Evolutionary conservation across 225 moss, liverwort and hornwort genomes (phyloP), one percentile per base, ranked within the genome.

Genomic region (Sphagnum tenellum): DNA sequence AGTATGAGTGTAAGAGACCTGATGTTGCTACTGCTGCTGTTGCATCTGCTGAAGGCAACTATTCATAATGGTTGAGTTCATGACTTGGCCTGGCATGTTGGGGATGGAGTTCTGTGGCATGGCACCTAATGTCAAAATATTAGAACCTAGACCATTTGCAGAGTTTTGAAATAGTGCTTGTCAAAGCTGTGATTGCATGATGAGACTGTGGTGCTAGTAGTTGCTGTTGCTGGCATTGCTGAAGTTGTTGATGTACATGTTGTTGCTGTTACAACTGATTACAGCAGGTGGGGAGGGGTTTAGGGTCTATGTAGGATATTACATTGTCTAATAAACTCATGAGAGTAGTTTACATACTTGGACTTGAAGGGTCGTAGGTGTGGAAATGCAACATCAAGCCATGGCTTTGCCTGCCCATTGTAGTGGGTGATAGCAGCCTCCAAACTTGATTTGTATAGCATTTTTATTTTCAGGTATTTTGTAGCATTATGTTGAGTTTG

Each of bases 181-280:
- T 62, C 71, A 78, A n/a, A n/a, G n/a, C 69, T 29, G 55, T 77
- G 48, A 73, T 81, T 56, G 46, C 71, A 69, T 85, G 84, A 45
- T 81, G 73, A 59, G 84, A 72, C 56, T 84, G 84, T 62, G 84
- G 75, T 50, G 76, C 64, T 14, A 81, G 71, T 62, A 80, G 84
- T 6, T 77, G 80, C 58, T 84, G 84, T 44, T 75, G 80, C 47
- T 60, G 84, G 54, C 73, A 76, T 13, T 66, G 65, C 6, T 61
- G 79, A 11, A 70, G 89, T 44, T 84, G 81, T 13, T 78, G n/a
- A n/a, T n/a, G n/a, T n/a, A n/a, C 80, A 12, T 86, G 89, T 12
- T 74, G 81, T 58, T 88, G 86, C 62, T 85, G 90, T 56, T 79
- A n/a, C n/a, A n/a, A 80, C 67, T 83, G 77, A 54, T 85, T 85